Conservation (phyloP, 1,139 yeast genomes). For the Sugiyamaella castrensis region DNA sequence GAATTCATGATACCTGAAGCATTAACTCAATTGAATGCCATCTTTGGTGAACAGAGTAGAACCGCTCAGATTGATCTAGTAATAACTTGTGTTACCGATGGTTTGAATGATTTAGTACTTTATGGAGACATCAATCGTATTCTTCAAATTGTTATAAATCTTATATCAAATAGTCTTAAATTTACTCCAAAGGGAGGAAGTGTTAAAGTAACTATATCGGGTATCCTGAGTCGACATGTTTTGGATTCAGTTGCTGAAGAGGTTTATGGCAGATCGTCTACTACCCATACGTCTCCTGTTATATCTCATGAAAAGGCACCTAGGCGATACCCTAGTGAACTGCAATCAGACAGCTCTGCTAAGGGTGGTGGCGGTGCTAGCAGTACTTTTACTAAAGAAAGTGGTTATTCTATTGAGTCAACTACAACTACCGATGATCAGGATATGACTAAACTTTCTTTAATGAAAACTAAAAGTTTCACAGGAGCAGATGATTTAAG, state of each 20-base stretch:
- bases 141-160: conserved; percentile 86
- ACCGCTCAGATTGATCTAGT: conserved; percentile 61
- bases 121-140: conserved; percentile 92
- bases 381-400: conserved; percentile 18
- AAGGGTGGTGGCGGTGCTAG: conserved; percentile 7
- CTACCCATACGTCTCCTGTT: neutral
- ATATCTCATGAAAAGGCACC: conserved; percentile 4
- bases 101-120: conserved; percentile 47
- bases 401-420: conserved; percentile 5
- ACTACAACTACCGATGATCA: neutral
- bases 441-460: neutral
- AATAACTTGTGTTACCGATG: conserved; percentile 44
- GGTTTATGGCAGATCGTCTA: conserved; percentile 2
- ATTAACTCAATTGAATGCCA: conserved; percentile 79
- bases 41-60: conserved; percentile 78
- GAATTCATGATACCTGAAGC: conserved; percentile 71
- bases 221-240: conserved; percentile 9
- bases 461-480: neutral
- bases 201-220: conserved; percentile 58
- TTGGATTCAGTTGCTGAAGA: conserved; percentile 14
- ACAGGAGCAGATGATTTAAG: neutral
- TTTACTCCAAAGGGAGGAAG: conserved; percentile 89
- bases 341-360: conserved; percentile 8
- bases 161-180: conserved; percentile 84
- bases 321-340: conserved; percentile 12